These are phyloP conservation scores for Trypanosoma conorhini DNA, from an alignment of 208 protist species.

Conservation along the genomic window DNA sequence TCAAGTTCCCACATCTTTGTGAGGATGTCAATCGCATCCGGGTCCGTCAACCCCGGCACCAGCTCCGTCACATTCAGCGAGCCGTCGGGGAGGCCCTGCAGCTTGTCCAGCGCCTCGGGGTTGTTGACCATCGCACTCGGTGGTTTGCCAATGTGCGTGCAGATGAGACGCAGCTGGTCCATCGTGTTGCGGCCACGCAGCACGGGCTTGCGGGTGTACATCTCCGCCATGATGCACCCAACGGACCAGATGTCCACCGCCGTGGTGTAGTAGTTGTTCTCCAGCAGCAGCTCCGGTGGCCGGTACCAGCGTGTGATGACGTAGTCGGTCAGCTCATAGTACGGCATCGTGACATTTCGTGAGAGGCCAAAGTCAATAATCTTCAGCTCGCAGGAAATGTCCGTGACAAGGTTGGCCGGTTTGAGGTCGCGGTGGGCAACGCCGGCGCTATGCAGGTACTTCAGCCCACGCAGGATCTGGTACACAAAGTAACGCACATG, in stretches of 20 bases:
- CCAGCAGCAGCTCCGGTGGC: conserved; percentile 93
- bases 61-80: conserved; percentile 66
- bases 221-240: conserved; percentile 96
- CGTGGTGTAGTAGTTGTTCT: conserved; percentile 84
- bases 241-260: conserved; percentile 94
- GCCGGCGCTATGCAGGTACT: conserved; percentile 90
- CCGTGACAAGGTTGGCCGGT: conserved; percentile 88
- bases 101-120: conserved; percentile 76
- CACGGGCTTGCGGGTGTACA: conserved; percentile 92
- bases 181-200: conserved; percentile 91
- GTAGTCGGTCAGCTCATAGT: conserved; percentile 85
- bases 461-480: conserved; percentile 88
- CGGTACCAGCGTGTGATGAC: conserved; percentile 96
- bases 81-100: conserved; percentile 73
- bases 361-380: conserved; percentile 94
- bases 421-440: conserved; percentile 92
- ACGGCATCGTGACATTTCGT: conserved; percentile 78
- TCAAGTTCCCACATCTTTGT: conserved; percentile 78
- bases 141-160: conserved; percentile 93
- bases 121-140: conserved; percentile 86
- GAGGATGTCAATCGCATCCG: conserved; percentile 78
- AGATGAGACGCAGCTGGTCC: conserved; percentile 93
- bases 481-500: conserved; percentile 89
- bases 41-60: conserved; percentile 66
- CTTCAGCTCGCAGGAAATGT: conserved; percentile 86